A percentile compares a stretch with the other conserved stretches of the same genome.
phyloP scores from a whole-genome alignment of 2,329 filamentous ascomycete genomes.

The Fusarium chuoi region DNA sequence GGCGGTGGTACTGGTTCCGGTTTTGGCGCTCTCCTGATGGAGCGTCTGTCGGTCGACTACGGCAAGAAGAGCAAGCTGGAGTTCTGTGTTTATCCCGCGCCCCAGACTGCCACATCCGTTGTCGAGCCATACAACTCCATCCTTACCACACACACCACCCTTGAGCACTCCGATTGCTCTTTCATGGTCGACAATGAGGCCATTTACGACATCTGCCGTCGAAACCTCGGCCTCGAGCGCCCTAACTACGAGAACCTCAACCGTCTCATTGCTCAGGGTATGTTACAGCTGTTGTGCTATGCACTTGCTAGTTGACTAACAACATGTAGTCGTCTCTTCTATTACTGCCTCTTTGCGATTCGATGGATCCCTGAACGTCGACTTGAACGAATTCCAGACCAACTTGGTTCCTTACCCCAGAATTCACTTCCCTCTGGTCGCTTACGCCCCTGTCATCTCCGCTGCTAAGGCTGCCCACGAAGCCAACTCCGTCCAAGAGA shows the following conservation, averaged over 20 bases:
- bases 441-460: slow-evolving; percentile 94
- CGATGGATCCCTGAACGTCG: slow-evolving; percentile 98
- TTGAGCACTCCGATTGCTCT: slow-evolving; percentile 99
- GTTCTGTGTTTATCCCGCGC: slow-evolving; percentile 98
- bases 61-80: slow-evolving; percentile 99
- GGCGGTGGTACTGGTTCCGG: slow-evolving; percentile 98
- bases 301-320: slow-evolving; percentile 33
- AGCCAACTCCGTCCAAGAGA: slow-evolving; percentile 97
- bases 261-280: slow-evolving; percentile 96
- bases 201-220: slow-evolving; percentile 99
- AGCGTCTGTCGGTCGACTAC: slow-evolving; percentile 98
- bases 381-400: slow-evolving; percentile 99
- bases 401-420: slow-evolving; percentile 98
- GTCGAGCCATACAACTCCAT: slow-evolving; percentile 99
- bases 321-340: slow-evolving; percentile 83
- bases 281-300: slow-evolving; percentile 10
- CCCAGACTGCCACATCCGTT: slow-evolving; percentile 95
- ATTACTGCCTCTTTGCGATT: slow-evolving; percentile 99
- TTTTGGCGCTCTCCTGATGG: slow-evolving; percentile 98
- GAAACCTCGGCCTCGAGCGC: slow-evolving; percentile 96
- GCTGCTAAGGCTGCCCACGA: slow-evolving; percentile 96
- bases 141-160: slow-evolving; percentile 97
- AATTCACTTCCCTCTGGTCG: slow-evolving; percentile 99
- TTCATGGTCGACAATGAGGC: slow-evolving; percentile 99
- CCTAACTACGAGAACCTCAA: slow-evolving; percentile 99